Percentiles rank a stretch among this genome's conserved stretches.
Conservation (phyloP, 345 rosid species). For the Ailanthus altissimus region DNA sequence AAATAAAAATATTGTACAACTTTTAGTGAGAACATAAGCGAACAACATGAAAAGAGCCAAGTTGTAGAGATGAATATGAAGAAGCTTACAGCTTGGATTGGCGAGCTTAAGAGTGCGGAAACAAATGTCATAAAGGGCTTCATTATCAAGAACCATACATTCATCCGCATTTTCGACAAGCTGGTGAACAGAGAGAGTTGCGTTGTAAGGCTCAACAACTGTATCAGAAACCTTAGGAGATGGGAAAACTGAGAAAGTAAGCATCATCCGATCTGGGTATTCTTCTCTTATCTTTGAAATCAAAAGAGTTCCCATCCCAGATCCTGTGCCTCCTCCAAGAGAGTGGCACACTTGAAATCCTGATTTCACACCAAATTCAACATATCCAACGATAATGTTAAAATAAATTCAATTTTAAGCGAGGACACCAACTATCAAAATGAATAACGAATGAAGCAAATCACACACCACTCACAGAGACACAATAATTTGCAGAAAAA, state of each 20-base stretch:
- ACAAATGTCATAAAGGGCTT: constrained; percentile 66
- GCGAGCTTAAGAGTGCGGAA: constrained; percentile 66
- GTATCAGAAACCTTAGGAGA: no score
- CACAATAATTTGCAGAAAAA: no score
- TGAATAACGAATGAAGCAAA: not conserved
- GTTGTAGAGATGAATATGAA: not conserved
- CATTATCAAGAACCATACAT: no score
- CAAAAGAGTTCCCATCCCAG: constrained; percentile 69
- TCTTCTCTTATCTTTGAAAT: constrained; percentile 72
- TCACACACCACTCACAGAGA: no score
- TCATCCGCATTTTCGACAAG: no score
- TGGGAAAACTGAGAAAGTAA: constrained; percentile 69
- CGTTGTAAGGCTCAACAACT: no score
- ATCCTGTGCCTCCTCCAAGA: constrained; percentile 65
- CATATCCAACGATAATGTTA: not conserved
- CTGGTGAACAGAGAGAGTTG: no score
- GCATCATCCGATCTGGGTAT: constrained; percentile 75
- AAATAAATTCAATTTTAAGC: no score
- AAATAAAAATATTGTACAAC: no score
- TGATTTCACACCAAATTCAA: constrained; percentile 12
- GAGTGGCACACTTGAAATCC: constrained; percentile 75
- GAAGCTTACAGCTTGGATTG: constrained; percentile 58
- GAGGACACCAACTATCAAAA: not conserved
- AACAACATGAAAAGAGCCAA: not conserved
- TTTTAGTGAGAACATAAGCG: not conserved